These are phyloP conservation scores for Thermomyces lanuginosus DNA, from an alignment of 2,329 filamentous ascomycete genomes.

Conservation along the genomic window DNA sequence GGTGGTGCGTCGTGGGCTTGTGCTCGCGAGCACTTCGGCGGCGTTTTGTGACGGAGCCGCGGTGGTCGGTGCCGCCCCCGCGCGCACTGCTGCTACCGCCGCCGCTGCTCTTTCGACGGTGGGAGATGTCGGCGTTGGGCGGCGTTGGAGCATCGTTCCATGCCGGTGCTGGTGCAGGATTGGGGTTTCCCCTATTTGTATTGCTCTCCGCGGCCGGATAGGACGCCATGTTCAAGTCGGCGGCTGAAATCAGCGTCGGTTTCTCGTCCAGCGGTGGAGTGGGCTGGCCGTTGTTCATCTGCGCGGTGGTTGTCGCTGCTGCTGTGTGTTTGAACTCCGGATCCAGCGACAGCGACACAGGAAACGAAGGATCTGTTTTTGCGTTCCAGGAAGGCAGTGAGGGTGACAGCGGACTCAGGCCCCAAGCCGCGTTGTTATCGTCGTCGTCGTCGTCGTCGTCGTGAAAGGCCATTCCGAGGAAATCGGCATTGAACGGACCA, in stretches of 20 bases:
- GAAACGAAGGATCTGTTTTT: constrained; percentile 13
- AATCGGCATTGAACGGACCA: constrained; percentile 13
- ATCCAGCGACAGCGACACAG: constrained; percentile 12
- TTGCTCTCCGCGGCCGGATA: constrained; percentile 1
- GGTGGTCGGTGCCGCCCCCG: neutral
- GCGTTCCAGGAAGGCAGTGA: constrained; percentile 13
- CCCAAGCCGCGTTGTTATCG: constrained; percentile 17
- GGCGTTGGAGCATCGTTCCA: constrained; percentile 7
- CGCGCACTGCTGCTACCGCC: constrained; percentile 4
- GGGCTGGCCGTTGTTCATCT: constrained; percentile 24
- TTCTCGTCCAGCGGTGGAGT: constrained; percentile 21
- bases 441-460: constrained; percentile 17
- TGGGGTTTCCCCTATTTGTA: constrained; percentile 3
- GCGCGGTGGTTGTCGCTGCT: constrained; percentile 13
- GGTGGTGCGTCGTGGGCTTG: constrained; percentile 7
- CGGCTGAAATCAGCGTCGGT: too few relatives aligned
- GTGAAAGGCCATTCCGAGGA: constrained; percentile 14
- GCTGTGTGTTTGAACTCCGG: constrained; percentile 19
- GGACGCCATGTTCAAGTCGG: constrained; percentile 1
- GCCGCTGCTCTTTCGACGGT: constrained; percentile 5
- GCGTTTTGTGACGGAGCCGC: constrained; percentile 7
- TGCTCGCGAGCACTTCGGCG: constrained; percentile 8
- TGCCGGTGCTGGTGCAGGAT: too few relatives aligned
- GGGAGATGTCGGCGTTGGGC: too few relatives aligned
- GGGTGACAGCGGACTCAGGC: constrained; percentile 15